Percentiles rank a stretch among this genome's conserved stretches.
Conservation (phyloP, 2,329 filamentous ascomycete species). For the Chaetomium sp. region DNA sequence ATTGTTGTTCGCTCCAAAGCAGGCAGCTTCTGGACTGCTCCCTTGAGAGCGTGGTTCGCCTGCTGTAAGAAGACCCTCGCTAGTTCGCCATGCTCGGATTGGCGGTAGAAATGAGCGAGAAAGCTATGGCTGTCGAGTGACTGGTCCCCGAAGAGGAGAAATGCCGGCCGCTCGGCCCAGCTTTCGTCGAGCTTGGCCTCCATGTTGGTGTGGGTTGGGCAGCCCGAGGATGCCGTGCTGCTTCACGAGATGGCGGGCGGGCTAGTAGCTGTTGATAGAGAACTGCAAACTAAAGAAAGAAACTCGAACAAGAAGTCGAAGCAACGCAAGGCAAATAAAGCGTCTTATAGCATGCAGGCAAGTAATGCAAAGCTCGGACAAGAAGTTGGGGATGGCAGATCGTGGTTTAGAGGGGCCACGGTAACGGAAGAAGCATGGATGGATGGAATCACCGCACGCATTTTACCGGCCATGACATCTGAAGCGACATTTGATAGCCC, state of each 20-base stretch:
- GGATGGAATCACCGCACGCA: neutral
- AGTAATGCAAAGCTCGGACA: slow-evolving; percentile 6
- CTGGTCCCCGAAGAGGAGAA: slow-evolving; percentile 71
- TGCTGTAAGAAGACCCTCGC: slow-evolving; percentile 65
- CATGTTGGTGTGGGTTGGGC: slow-evolving; percentile 43
- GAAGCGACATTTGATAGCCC: neutral
- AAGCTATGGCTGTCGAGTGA: slow-evolving; percentile 68
- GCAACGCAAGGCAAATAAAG: neutral
- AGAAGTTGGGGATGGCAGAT: slow-evolving; percentile 14
- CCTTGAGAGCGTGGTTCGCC: slow-evolving; percentile 58
- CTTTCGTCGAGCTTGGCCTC: slow-evolving; percentile 22
- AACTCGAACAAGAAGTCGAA: neutral
- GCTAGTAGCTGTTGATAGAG: neutral
- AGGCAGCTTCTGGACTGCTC: slow-evolving; percentile 61
- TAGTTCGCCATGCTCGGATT: slow-evolving; percentile 51
- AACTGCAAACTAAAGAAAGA: slow-evolving; percentile 5
- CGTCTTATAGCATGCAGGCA: slow-evolving; percentile 7
- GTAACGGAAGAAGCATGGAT: neutral
- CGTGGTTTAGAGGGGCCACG: neutral
- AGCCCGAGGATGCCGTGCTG: neutral
- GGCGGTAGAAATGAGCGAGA: slow-evolving; percentile 56
- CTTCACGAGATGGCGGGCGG: neutral
- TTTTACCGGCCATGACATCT: neutral
- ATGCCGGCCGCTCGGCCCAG: slow-evolving; percentile 47
- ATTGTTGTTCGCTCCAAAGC: slow-evolving; percentile 59